Conservation (phyloP, 164 flowering plant species). For the Sedum album region DNA sequence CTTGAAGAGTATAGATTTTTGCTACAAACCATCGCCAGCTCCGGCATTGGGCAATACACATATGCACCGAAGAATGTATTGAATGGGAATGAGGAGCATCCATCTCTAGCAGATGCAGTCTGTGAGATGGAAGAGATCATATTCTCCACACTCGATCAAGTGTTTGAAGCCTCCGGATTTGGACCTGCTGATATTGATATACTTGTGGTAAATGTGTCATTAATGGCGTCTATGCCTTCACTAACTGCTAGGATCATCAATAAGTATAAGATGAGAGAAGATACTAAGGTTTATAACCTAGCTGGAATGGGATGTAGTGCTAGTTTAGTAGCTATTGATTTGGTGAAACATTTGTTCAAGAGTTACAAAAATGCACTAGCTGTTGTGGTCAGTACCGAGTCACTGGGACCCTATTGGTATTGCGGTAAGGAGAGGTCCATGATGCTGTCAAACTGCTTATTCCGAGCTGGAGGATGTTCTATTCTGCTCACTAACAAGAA, state of each 20-base stretch:
- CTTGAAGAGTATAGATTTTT: constrained; percentile 56
- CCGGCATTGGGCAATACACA: constrained; percentile 63
- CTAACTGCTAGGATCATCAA: constrained; percentile 39
- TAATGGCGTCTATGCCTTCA: constrained; percentile 41
- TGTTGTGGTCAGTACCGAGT: no score
- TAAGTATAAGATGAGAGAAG: constrained; percentile 41
- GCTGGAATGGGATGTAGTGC: constrained; percentile 79
- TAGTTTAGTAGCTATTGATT: constrained; percentile 36
- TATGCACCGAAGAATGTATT: constrained; percentile 45
- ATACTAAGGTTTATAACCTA: constrained; percentile 42
- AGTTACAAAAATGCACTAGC: constrained; percentile 18
- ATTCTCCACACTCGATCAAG: constrained; percentile 25
- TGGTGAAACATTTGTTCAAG: constrained; percentile 31
- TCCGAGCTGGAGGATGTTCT: constrained; percentile 56
- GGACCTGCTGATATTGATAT: constrained; percentile 41
- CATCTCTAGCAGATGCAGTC: constrained; percentile 25
- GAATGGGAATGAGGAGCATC: constrained; percentile 29
- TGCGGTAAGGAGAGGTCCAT: constrained; percentile 54
- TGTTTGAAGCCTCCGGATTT: constrained; percentile 25
- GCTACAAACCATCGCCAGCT: constrained; percentile 46
- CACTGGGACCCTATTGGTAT: constrained; percentile 50
- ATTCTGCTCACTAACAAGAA: constrained; percentile 44
- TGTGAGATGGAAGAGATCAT: constrained; percentile 57
- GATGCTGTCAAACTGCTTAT: constrained; percentile 56
- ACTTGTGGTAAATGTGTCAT: constrained; percentile 50